Conservation (phyloP, 23 red algal species). For the Gracilaria domingensis region DNA sequence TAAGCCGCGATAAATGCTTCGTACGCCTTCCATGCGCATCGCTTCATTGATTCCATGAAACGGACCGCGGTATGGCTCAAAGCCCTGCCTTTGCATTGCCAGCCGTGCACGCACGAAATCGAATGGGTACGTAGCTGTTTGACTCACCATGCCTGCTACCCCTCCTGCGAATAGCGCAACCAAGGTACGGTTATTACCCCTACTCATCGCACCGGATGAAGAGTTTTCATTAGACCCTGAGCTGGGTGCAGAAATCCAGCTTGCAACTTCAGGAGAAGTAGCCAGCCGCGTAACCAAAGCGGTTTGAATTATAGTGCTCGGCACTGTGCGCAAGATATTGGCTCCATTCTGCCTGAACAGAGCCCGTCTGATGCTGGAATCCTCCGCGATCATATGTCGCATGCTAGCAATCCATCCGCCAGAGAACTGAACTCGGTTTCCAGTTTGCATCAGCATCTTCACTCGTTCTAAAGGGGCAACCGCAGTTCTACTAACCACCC, state of each 20-base stretch:
- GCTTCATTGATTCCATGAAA: conserved; percentile 73
- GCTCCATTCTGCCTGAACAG: conserved; percentile 94
- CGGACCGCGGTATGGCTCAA: conserved; percentile 79
- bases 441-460: conserved; percentile 89
- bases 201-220: background rate
- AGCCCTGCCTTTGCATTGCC: conserved; percentile 74
- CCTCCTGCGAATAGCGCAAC: conserved; percentile 68
- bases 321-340: conserved; percentile 93
- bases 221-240: background rate
- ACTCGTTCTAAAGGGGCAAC: conserved; percentile 95
- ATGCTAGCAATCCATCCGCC: conserved; percentile 51
- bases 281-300: conserved; percentile 61
- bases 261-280: conserved; percentile 7
- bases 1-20: conserved; percentile 82
- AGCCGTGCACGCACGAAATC: conserved; percentile 86
- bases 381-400: conserved; percentile 81
- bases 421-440: conserved; percentile 30
- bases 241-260: background rate
- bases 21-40: conserved; percentile 63
- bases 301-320: conserved; percentile 85
- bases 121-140: conserved; percentile 78
- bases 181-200: conserved; percentile 24
- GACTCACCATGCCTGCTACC: conserved; percentile 74
- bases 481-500: conserved; percentile 71
- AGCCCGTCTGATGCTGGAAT: conserved; percentile 49